Evolutionary conservation across 768 basidiomycete species (phyloP).

Genomic region (Amanita pseudoporphyria): DNA sequence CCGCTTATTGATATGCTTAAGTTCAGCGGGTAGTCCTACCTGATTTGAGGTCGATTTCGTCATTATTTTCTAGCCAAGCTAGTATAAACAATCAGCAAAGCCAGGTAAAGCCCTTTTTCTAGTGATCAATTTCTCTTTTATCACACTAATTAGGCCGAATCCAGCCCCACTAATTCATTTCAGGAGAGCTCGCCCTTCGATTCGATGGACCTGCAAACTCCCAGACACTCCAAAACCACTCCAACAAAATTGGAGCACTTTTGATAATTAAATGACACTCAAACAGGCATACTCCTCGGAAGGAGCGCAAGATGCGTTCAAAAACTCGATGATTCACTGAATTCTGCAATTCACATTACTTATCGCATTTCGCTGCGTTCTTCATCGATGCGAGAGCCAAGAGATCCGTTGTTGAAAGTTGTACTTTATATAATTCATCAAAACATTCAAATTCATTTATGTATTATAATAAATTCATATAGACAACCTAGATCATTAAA

Average conservation of each 20-base stretch:
- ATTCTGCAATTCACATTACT: slow-evolving; percentile 79
- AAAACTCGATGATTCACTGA: slow-evolving; percentile 79
- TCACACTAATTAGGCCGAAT: no score
- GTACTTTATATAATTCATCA: slow-evolving; percentile 24
- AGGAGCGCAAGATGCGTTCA: slow-evolving; percentile 73
- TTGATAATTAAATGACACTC: slow-evolving; percentile 59
- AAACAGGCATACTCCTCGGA: slow-evolving; percentile 68
- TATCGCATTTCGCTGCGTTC: slow-evolving; percentile 76
- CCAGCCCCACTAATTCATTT: no score
- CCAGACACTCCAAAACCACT: no score
- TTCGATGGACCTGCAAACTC: no score
- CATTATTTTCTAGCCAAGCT: no score
- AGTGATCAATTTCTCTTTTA: no score
- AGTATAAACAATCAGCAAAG: no score
- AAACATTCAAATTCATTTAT: slow-evolving; percentile 17
- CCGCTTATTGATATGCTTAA: slow-evolving; percentile 87
- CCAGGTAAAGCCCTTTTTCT: no score
- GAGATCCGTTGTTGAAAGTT: slow-evolving; percentile 54
- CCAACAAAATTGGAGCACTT: no score
- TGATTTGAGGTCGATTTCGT: slow-evolving; percentile 77
- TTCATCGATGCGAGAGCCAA: slow-evolving; percentile 77
- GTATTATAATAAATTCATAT: no score
- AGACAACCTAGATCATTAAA: no score
- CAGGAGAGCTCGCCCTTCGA: no score
- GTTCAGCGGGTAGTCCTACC: slow-evolving; percentile 79